Evolutionary conservation across 2,329 filamentous ascomycete species (phyloP).

Genomic region (Westerdykella aurantiaca): DNA sequence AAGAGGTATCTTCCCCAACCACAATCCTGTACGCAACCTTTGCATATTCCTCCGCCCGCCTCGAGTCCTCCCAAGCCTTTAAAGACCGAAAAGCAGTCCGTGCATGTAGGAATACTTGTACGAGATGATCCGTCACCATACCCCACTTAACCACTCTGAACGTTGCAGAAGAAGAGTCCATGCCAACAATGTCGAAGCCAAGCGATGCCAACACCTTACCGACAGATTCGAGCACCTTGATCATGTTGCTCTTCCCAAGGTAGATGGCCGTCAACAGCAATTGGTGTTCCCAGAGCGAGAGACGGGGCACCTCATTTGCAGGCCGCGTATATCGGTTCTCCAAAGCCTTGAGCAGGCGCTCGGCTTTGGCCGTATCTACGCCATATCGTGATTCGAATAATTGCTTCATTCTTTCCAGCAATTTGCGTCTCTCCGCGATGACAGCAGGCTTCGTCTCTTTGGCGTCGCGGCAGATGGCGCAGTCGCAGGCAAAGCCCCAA

Average conservation of each 20-base stretch:
- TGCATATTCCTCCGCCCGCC: conserved; percentile 27
- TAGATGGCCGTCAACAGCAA: conserved; percentile 12
- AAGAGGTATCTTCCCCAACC: conserved; percentile 33
- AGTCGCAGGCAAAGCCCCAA: conserved; percentile 17
- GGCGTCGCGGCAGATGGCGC: conserved; percentile 12
- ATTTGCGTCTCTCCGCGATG: conserved; percentile 1
- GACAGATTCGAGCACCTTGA: conserved; percentile 6
- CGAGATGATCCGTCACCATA: conserved; percentile 14
- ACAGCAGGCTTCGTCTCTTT: conserved; percentile 5
- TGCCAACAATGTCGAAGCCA: conserved; percentile 12
- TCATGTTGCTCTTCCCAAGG: conserved; percentile 1
- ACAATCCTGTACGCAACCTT: conserved; percentile 27
- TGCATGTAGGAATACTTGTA: conserved; percentile 27
- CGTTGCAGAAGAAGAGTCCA: conserved; percentile 5
- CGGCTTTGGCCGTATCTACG: not conserved
- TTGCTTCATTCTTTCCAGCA: not conserved
- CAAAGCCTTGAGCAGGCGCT: conserved; percentile 11
- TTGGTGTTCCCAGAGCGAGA: conserved; percentile 16
- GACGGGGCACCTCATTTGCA: conserved; percentile 14
- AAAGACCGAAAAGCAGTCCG: conserved; percentile 17
- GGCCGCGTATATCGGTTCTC: conserved; percentile 14
- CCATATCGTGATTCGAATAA: not conserved
- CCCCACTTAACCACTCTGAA: conserved; percentile 28
- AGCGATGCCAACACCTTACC: conserved; percentile 6
- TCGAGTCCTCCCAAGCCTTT: conserved; percentile 9